Evolutionary conservation across 2,329 filamentous ascomycete genomes (phyloP), one percentile per base, ranked within the genome.

Genomic region (Claviceps quebecensis): DNA sequence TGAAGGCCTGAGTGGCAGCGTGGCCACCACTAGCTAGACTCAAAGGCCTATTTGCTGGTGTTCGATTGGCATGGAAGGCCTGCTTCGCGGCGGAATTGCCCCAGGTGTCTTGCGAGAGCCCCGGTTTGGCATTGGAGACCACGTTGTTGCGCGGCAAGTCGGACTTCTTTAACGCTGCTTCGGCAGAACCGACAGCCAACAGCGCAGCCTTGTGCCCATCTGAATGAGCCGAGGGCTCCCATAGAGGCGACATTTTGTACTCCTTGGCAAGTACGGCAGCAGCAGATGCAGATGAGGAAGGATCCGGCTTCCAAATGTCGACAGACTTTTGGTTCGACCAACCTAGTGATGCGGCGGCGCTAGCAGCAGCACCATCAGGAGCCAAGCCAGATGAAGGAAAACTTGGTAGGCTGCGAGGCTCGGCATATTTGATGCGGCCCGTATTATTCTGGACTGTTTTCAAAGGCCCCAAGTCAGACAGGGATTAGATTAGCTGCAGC

Each of bases 151-250:
- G 9, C 9, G 29, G 29, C 29, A 34, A 11, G 17, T 49, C 57
- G 48, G 53, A 34, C 14, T 59, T 57, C 52, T 61, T 67, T 38
- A 63, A 56, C 14, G 63, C 63, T 14, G 63, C 59, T 44, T 58
- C 61, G 37, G 68, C 68, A 13, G 68, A 70, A 2, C 64, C 65
- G 26, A 67, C 63, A 17, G 87, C 86, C 26, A 86, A 69, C 9
- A 87, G 63, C 4, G 88, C 88, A 47, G 88, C 87, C 62, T 85
- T 87, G 48, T 84, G 81, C 38, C 85, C 84, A 48, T 82, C 78
- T 13, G 78, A 70, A 60, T 78, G 85, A 51, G 76, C 69, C 53
- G 81, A 72, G 8, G 81, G 79, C 56, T 84, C 74, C 80, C 81
- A 84, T 7, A 75, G 53, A 3, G 83, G 63, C 5, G 67, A 56